A percentile compares a stretch with the other conserved stretches of the same genome.
These are phyloP conservation scores for Corrigiola litoralis DNA, from an alignment of 179 eudicot genomes.

Conservation along the genomic window DNA sequence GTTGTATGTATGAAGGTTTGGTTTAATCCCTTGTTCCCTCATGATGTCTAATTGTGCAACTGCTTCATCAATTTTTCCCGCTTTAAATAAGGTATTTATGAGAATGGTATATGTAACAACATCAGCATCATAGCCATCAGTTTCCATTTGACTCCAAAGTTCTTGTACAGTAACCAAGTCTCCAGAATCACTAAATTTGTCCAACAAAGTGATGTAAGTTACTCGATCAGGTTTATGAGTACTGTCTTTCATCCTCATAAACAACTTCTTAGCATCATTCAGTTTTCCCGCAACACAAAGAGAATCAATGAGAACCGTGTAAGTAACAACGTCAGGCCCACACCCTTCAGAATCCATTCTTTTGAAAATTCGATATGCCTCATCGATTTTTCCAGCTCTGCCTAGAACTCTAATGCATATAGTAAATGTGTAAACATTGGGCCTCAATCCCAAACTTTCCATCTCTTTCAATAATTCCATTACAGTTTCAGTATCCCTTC, in stretches of 20 bases:
- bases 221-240: conserved; percentile 83
- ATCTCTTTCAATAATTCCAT: conserved; percentile 63
- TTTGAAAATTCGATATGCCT: conserved; percentile 56
- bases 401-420: conserved; percentile 90
- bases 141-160: conserved; percentile 68
- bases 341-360: conserved; percentile 82
- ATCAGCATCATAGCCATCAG: conserved; percentile 74
- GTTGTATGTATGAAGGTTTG: conserved; percentile 91
- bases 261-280: conserved; percentile 63
- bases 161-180: conserved; percentile 64
- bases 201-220: conserved; percentile 82
- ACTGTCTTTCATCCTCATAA: conserved; percentile 63
- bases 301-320: conserved; percentile 84
- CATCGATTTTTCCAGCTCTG: conserved; percentile 65
- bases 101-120: conserved; percentile 78
- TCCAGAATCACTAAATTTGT: conserved; percentile 67
- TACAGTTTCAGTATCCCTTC: conserved; percentile 69
- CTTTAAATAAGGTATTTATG: conserved; percentile 66
- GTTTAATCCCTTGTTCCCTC: conserved; percentile 51
- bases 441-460: conserved; percentile 72
- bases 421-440: conserved; percentile 82
- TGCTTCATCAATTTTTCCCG: conserved; percentile 66
- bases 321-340: conserved; percentile 85
- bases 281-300: conserved; percentile 71
- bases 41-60: conserved; percentile 54